Conservation (phyloP, 257 asterid species). For the Solanum sitiens region DNA sequence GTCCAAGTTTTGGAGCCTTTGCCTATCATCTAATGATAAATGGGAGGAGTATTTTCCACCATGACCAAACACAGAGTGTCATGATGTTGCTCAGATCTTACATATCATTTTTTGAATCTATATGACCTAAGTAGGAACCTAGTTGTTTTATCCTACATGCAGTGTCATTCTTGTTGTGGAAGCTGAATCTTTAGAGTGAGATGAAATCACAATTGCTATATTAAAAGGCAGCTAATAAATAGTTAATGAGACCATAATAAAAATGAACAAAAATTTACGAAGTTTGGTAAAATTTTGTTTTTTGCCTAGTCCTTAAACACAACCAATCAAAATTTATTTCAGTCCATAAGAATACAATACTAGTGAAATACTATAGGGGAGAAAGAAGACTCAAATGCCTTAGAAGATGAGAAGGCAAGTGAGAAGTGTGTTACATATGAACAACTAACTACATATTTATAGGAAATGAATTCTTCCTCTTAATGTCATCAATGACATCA, state of each 20-base stretch:
- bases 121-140: neutral
- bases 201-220: neutral
- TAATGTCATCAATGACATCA: neutral
- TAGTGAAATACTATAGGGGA: neutral
- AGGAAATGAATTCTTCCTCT: neutral
- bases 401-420: neutral
- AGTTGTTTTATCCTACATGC: neutral
- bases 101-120: neutral
- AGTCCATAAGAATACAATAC: neutral
- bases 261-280: neutral
- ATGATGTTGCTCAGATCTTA: neutral
- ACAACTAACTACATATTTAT: too few relatives aligned
- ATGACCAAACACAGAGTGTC: neutral
- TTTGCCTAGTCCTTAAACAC: neutral
- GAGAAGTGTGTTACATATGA: neutral
- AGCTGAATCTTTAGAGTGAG: neutral
- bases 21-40: neutral
- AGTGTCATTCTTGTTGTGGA: neutral
- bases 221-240: neutral
- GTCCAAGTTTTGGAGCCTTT: neutral
- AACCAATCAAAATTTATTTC: neutral
- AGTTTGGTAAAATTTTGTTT: neutral
- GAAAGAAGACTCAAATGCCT: neutral
- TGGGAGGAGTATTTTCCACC: neutral
- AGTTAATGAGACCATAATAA: neutral